Base-by-base conservation (phyloP, 1,139 yeast genomes). In the Taphrina betulina region DNA sequence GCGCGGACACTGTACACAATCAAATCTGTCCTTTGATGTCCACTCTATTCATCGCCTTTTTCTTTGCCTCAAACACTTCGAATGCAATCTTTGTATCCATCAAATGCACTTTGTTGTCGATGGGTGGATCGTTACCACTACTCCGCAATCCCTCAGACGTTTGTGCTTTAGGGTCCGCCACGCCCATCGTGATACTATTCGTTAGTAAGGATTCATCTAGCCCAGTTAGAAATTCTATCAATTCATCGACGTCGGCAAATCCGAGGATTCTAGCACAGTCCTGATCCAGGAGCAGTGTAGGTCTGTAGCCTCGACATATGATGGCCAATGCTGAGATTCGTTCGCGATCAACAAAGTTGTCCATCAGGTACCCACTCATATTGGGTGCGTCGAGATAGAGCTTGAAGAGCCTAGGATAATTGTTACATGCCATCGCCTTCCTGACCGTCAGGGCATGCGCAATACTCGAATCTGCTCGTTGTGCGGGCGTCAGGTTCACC, bases 21-120 rank as follows among this genome's bases (percentile, higher is more conserved):
- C 67, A 85, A 17, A 84, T 76, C 68, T 90, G 96, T 0, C 97
- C 96, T 72, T 89, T 90, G 60, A 90, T 89, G 67, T 90, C 96
- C n/a, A 90, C 82, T 8, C 52, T 35, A n/a, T 41, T 44, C 53
- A 28, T 57, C 23, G 45, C 37, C 66, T 78, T 84, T 59, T 75
- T 78, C 62, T 78, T 78, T 26, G 72, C 75, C 5, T 51, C 56
- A 40, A 20, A 75, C 71, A 48, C 72, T 71, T 55, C 75, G 73
- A 16, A 73, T 0, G 85, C 78, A 42, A 75, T 72, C 22, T 73
- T 69, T 40, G 78, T 69, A 53, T 71, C 72, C 44, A 75, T 63
- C 50, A 65, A 33, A 61, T 66, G n/a, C 67, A 70, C 28, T 66
- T 62, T 12, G 64, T 57, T 5, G 51, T 51, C 34, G 46, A 29